Percentiles rank a stretch among this genome's conserved stretches.
Evolutionary conservation across 345 rosid species (phyloP).

Genomic region (Populus euphratica): DNA sequence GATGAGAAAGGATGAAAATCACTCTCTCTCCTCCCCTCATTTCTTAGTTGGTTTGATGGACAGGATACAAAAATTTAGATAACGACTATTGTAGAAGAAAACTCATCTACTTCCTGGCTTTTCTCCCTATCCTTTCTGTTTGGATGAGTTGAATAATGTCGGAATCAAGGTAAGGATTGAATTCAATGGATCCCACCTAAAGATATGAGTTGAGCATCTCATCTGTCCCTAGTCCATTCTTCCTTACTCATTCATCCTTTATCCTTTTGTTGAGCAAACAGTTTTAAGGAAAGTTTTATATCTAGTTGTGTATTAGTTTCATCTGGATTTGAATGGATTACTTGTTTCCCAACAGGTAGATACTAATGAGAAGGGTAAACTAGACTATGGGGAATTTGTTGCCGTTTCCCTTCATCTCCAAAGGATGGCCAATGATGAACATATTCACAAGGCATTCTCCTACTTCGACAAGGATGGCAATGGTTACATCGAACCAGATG

Average conservation of each 20-base stretch:
- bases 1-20: neutral
- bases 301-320: neutral
- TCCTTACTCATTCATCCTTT: neutral
- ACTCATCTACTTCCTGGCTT: neutral
- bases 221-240: neutral
- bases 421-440: constrained; percentile 94
- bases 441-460: constrained; percentile 93
- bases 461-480: constrained; percentile 93
- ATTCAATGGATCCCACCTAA: neutral
- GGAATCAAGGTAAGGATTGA: neutral
- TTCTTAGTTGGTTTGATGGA: neutral
- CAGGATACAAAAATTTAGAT: neutral
- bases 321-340: constrained; percentile 9
- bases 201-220: neutral
- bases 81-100: neutral
- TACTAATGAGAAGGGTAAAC: constrained; percentile 79
- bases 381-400: constrained; percentile 89
- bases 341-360: constrained; percentile 63
- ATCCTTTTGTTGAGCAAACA: neutral
- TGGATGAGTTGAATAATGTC: neutral
- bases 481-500: constrained; percentile 83
- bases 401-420: constrained; percentile 90
- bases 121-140: neutral
- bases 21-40: neutral
- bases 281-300: neutral